Base-by-base conservation (phyloP, 1,284 basidiomycete species). In the Phlebopus sp. region DNA sequence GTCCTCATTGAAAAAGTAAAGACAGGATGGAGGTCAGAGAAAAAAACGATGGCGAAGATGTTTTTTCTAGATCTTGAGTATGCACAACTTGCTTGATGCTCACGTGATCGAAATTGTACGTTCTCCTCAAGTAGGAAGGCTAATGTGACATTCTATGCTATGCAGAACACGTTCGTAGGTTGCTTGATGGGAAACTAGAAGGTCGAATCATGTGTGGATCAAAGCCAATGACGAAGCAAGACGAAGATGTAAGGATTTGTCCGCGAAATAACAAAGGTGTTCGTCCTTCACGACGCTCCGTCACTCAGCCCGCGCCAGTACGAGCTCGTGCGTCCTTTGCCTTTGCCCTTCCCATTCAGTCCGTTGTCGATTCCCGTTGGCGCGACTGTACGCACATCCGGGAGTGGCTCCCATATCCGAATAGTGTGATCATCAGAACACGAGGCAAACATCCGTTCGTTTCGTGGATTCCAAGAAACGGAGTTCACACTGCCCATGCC, bases 381-480 rank as follows among this genome's bases (percentile, higher is more conserved):
- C 30, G 45, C 31, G 36, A 47, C 42, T 17, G 37, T 46, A 30
- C 35, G 37, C 17, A 48, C 34, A 34, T 43, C 51, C 46, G 75
- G 72, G 27, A 78, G 72, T 32, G 85, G 76, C 66, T 90, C 87
- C 90, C 88, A 91, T 74, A 91, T 84, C 50, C 89, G 84, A 60
- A 96, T 82, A 3, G 86, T 90, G 47, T 71, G 70, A 69, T 96
- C 92, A 66, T 96, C 92, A 42, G 90, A 92, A 67, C 92, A 94
- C 34, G 88, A 90, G 23, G 96, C 96, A 69, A 99, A 96, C 79
- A 98, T 90, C 50, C 81, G 79, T 57, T 85, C 78, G 53, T 90
- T 84, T 51, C 75, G 77, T 19, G 92, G 93, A 68, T 97, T 96
- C 97, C 97, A 99, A 13, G 93, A 90, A 9, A 99, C 94, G 15